A percentile compares a stretch with the other conserved stretches of the same genome.
Evolutionary conservation across 108 stramenopile genomes (phyloP).

Genomic region (Nannochloropsis gaditana): DNA sequence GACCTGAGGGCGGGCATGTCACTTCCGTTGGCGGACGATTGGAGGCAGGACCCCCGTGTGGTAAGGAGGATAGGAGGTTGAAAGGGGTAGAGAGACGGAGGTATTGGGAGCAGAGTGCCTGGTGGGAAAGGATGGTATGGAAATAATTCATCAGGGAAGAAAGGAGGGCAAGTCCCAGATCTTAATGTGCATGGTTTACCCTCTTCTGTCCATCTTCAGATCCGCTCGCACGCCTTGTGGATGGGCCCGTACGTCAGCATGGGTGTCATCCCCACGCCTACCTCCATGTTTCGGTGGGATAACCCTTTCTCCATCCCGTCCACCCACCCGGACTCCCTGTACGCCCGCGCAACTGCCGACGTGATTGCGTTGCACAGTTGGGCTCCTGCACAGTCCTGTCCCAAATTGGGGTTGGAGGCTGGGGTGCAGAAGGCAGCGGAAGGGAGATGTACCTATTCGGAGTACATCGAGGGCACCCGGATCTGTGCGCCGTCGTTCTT

Average conservation of each 20-base stretch:
- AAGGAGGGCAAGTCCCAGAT: no score
- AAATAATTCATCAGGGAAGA: background rate
- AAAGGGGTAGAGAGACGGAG: background rate
- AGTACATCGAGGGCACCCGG: background rate
- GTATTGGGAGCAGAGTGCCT: background rate
- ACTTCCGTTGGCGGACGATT: background rate
- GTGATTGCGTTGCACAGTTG: background rate
- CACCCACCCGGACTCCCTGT: background rate
- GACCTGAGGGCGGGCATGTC: background rate
- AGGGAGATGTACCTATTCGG: background rate
- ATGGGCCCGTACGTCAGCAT: background rate
- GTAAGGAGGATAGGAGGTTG: background rate
- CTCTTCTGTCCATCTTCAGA: background rate
- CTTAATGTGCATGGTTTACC: background rate
- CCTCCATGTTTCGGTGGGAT: background rate
- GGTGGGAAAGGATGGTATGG: background rate
- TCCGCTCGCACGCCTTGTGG: background rate
- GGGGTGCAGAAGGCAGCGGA: background rate
- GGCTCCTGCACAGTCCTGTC: background rate
- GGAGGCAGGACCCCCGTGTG: background rate
- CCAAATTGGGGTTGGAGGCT: background rate
- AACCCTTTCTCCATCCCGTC: background rate
- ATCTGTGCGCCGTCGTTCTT: slow-evolving; percentile 36
- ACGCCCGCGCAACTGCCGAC: background rate
- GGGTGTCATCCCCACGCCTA: background rate